Conservation (phyloP, 2,329 filamentous ascomycete genomes). For the Colletotrichum chrysophilum region DNA sequence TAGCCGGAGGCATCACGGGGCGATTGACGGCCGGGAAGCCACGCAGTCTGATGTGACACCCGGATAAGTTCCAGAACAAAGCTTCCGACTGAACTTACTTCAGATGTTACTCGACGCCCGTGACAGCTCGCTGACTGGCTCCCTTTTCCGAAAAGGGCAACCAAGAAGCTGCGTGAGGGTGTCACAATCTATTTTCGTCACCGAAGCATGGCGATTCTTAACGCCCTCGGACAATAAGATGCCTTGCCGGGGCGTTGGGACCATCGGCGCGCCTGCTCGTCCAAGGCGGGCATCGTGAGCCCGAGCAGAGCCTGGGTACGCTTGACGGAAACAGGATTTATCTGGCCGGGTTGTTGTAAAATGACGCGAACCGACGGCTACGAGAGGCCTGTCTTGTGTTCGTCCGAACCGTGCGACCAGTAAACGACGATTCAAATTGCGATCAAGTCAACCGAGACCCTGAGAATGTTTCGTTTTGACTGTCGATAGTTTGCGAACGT, state of each 20-base stretch:
- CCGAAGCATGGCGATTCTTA: neutral
- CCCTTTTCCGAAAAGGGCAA: neutral
- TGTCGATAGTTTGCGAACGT: neutral
- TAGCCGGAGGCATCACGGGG: neutral
- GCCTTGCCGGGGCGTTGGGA: neutral
- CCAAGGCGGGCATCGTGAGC: neutral
- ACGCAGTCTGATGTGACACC: neutral
- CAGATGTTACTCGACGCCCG: neutral
- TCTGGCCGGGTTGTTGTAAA: neutral
- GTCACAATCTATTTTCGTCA: neutral
- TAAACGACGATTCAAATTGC: neutral
- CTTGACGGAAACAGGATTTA: neutral
- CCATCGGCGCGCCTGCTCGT: neutral
- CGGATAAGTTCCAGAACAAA: neutral
- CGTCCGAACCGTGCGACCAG: neutral
- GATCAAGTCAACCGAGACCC: neutral
- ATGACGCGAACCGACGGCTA: neutral
- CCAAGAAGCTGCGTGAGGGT: neutral
- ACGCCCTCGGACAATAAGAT: neutral
- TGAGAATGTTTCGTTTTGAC: neutral
- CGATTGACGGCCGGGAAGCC: neutral
- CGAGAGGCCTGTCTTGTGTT: neutral
- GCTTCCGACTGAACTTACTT: neutral
- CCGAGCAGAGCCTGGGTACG: neutral
- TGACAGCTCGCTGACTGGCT: neutral